Base-by-base conservation (phyloP, 805 yeast species). In the Torulaspora delbrueckii region DNA sequence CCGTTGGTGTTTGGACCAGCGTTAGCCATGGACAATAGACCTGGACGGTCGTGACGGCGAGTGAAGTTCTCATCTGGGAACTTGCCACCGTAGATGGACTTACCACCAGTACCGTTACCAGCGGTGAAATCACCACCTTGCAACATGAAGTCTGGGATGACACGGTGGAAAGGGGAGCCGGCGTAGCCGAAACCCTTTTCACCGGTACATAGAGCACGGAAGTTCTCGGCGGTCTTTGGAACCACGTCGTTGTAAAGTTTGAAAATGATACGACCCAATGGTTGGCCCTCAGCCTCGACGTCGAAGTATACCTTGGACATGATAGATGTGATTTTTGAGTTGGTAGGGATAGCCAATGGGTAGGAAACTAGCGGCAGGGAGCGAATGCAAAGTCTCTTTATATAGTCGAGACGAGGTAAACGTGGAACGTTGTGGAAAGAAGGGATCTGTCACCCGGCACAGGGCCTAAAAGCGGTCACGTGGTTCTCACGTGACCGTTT, bases 1-100 rank as follows among this genome's bases (percentile, higher is more conserved):
- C 97, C 97, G 75, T 91, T 91, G 74, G 97, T 87, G 82, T 88
- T 86, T 71, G 95, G 96, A 60, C 97, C 97, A 54, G 97, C 95
- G 69, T 91, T 91, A 69, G 97, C 97, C 97, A 91, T 91, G 53
- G 96, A 86, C 67, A 87, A 70, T 71, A 84, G 73, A 78, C 89
- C 77, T 76, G 95, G 81, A 70, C 81, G 75, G 74, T 75, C 73
- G 81, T 91, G 97, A 65, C 70, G 82, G 73, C 74, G 73, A 65
- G 62, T 54, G 65, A 85, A 85, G 78, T 83, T 84, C 68, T 85
- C 95, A 63, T 85, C 95, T 45, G 65, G 63, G 71, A 85, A 85
- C 67, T 77, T 81, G 50, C 77, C 81, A 59, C 91, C 91, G 69
- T 85, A 86, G 72, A 86, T 86, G 50, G 91, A 84, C 71, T 83